Evolutionary conservation across 306 rosid species (phyloP).

Genomic region (Vigna mungo): DNA sequence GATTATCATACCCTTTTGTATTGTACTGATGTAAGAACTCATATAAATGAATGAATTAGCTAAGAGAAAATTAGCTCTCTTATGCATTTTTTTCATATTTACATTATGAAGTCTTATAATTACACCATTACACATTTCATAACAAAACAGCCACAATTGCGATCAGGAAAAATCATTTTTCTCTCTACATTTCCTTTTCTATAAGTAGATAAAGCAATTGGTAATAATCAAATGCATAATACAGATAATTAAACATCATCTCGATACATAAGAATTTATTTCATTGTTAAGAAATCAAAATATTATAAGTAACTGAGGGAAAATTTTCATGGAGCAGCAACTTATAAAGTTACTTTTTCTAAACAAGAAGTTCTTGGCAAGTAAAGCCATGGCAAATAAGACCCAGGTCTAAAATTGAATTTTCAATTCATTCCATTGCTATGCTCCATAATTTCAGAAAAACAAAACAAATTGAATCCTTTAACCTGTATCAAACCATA

Average conservation of each 20-base stretch:
- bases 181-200: neutral
- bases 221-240: slow-evolving; percentile 1
- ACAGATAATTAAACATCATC: slow-evolving; percentile 21
- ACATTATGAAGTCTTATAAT: neutral
- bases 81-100: no score
- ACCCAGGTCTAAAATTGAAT: neutral
- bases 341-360: neutral
- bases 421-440: neutral
- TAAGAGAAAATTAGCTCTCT: no score
- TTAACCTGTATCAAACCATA: neutral
- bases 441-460: neutral
- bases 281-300: neutral
- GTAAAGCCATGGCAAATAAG: neutral
- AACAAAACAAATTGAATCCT: neutral
- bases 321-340: neutral
- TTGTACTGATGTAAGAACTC: no score
- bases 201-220: neutral
- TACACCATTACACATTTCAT: neutral
- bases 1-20: no score
- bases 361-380: neutral
- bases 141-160: neutral
- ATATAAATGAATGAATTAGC: no score
- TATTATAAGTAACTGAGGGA: neutral
- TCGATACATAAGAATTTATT: neutral
- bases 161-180: neutral